Conservation (phyloP, 148 eudicot genomes). For the Chenopodium berlandieri region DNA sequence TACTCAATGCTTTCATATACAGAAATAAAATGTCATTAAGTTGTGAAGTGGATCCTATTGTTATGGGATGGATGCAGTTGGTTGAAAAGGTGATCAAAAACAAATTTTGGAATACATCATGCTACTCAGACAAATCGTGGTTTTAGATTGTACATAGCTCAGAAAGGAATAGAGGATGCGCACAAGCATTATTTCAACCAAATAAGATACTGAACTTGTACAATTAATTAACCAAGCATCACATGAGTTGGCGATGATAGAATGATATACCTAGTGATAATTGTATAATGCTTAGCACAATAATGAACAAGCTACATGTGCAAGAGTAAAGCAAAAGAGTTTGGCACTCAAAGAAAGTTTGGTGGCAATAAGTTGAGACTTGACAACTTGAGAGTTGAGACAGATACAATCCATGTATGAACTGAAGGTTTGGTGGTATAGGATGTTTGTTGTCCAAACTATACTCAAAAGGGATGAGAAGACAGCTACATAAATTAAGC, state of each 20-base stretch:
- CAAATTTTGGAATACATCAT: neutral
- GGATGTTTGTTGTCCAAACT: neutral
- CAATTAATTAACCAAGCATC: neutral
- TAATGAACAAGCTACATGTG: neutral
- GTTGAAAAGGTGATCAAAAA: neutral
- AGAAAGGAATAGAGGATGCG: neutral
- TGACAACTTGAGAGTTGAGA: neutral
- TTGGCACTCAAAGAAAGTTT: neutral
- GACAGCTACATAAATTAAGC: neutral
- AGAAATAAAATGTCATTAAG: neutral
- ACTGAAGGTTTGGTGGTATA: neutral
- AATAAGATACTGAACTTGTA: neutral
- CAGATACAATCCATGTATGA: neutral
- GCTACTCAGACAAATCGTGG: neutral
- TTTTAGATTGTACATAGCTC: neutral
- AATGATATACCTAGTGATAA: neutral
- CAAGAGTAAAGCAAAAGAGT: neutral
- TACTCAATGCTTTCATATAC: neutral
- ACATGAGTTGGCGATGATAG: neutral
- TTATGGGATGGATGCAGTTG: neutral
- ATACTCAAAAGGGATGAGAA: neutral
- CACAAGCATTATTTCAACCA: conserved; percentile 7
- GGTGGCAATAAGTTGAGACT: neutral
- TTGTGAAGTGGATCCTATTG: neutral
- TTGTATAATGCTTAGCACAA: neutral